Evolutionary conservation across 305 asterid species (phyloP), one percentile per base, ranked within the genome.

Genomic region (Fraxinus sp.): DNA sequence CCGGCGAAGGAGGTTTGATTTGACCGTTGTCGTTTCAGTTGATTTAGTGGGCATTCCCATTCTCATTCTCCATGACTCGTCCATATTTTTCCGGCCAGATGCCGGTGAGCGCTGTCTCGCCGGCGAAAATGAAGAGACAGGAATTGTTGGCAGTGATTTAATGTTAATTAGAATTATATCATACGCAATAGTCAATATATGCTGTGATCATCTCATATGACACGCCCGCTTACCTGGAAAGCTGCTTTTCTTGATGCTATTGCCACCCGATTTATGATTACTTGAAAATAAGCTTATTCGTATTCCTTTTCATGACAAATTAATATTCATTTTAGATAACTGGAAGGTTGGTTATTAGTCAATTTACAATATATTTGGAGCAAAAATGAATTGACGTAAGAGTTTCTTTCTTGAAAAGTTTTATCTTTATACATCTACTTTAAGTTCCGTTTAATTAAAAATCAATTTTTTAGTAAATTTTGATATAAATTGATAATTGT

Each of bases 1-100:
- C 55, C 94, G 91, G 83, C 84, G 88, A 82, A 84, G 88, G 83
- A 79, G 82, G 85, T 49, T 85, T 7, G 88, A 86, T 14, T 59
- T 66, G n/a, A 10, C 4, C 9, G 77, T 36, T 1, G 85, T 43
- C 7, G 87, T 76, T 10, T 82, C 78, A 16, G 86, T 78, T 35
- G 89, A 78, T 9, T 83, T 73, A n/a, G 87, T 77, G 46, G 87
- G 92, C 90, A 88, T 89, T 79, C 97, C 92, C 85, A 87, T 87
- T 87, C 91, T 90, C 90, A 86, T 87, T 75, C 93, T 88, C 96
- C 97, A 90, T 1, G 95, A 90, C 66, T 90, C 94, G 83, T 93
- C 95, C 97, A 93, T 93, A 3, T 37, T 10, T 68, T 24, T 33
- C 79, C 87, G 87, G 86, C 78, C 83, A 20, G 39, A 66, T 1